These are phyloP conservation scores for Claviceps purpurea DNA, from an alignment of 2,329 filamentous ascomycete genomes.

Conservation along the genomic window DNA sequence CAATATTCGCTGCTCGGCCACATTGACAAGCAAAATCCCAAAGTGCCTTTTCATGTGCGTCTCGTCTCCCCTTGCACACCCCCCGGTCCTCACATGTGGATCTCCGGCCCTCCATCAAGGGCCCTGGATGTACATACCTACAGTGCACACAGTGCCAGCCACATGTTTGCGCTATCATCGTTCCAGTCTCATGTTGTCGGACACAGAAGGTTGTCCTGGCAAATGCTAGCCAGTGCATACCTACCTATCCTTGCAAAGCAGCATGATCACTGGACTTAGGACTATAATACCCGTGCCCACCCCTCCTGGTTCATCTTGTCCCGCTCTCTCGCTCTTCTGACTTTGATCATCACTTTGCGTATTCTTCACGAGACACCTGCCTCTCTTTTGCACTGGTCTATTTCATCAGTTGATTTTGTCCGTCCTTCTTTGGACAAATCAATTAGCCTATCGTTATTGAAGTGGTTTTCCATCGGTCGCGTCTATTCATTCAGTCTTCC, in stretches of 20 bases:
- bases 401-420: constrained; percentile 20
- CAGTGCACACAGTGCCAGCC: not conserved
- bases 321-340: not conserved
- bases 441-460: constrained; percentile 3
- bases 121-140: not conserved
- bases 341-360: not conserved
- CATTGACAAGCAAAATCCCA: not conserved
- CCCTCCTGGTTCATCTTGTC: not conserved
- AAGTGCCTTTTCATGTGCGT: not conserved
- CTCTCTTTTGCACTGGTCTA: constrained; percentile 2
- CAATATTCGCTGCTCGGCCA: not conserved
- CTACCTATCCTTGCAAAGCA: not conserved
- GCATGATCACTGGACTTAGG: not conserved
- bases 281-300: constrained; percentile 7
- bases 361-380: constrained; percentile 5
- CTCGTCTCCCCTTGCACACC: not conserved
- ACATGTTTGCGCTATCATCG: not conserved
- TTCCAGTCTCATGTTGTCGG: not conserved
- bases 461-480: not conserved
- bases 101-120: not conserved
- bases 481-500: not conserved
- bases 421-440: constrained; percentile 14
- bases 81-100: not conserved
- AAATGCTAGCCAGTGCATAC: not conserved
- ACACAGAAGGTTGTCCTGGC: not conserved